Evolutionary conservation across 148 eudicot genomes (phyloP).

Genomic region (Rhododendron henanense): DNA sequence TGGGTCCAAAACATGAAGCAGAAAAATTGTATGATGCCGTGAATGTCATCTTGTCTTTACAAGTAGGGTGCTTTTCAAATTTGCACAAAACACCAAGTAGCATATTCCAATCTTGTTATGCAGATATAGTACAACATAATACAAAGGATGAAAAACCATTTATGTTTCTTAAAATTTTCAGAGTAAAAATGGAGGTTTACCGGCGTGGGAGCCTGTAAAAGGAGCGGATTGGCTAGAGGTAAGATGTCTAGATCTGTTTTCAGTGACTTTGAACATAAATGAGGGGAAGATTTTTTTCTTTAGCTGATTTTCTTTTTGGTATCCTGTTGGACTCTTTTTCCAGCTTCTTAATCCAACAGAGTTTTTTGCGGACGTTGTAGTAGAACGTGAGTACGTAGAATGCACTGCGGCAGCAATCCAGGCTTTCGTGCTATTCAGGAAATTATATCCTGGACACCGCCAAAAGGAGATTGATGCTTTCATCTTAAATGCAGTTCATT

Average conservation of each 20-base stretch:
- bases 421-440: constrained; percentile 11
- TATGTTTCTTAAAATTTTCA: constrained; percentile 3
- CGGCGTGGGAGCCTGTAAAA: constrained; percentile 49
- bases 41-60: constrained; percentile 40
- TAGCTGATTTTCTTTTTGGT: not conserved
- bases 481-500: constrained; percentile 20
- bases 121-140: not conserved
- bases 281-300: not conserved
- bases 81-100: not conserved
- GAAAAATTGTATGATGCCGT: constrained; percentile 42
- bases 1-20: constrained; percentile 37
- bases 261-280: not conserved
- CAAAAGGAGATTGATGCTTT: constrained; percentile 15
- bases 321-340: not conserved
- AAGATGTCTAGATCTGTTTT: not conserved
- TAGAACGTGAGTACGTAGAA: constrained; percentile 51
- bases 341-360: constrained; percentile 59
- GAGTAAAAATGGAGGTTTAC: constrained; percentile 52
- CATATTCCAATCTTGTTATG: not conserved
- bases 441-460: constrained; percentile 22
- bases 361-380: constrained; percentile 4
- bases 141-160: not conserved
- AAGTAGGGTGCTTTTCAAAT: constrained; percentile 19
- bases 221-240: constrained; percentile 54
- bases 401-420: constrained; percentile 40